phyloP scores from a whole-genome alignment of 106 monocot species.

The Narthecium ossifragum region DNA sequence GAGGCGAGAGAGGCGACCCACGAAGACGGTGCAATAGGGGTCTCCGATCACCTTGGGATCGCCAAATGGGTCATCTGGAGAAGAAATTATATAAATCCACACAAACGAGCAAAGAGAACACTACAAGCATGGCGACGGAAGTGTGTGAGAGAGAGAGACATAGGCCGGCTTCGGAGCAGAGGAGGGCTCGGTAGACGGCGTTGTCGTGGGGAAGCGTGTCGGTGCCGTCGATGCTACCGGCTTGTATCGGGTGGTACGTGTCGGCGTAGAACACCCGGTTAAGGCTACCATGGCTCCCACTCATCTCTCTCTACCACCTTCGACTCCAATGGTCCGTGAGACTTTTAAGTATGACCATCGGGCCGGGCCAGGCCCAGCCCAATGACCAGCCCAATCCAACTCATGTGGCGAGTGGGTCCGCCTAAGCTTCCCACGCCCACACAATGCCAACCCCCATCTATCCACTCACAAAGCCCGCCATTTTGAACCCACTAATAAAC shows the following conservation, averaged over 20 bases:
- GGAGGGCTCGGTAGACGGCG: slow-evolving; percentile 75
- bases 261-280: slow-evolving; percentile 85
- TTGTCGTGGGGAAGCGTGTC: slow-evolving; percentile 93
- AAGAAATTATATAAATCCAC: not conserved
- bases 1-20: slow-evolving; percentile 61
- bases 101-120: not conserved
- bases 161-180: slow-evolving; percentile 78
- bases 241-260: slow-evolving; percentile 85
- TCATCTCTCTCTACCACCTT: slow-evolving; percentile 4
- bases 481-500: not conserved
- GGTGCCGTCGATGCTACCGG: slow-evolving; percentile 98
- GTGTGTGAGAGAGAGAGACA: slow-evolving; percentile 30
- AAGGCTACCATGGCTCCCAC: slow-evolving; percentile 13
- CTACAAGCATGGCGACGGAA: not conserved
- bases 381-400: no score
- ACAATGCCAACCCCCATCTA: no score
- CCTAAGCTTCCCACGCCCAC: no score
- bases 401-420: no score
- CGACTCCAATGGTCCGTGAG: no score
- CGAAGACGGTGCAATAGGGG: slow-evolving; percentile 83
- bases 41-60: slow-evolving; percentile 86
- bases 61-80: slow-evolving; percentile 82
- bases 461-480: not conserved
- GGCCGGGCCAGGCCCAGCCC: no score
- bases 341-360: no score